Percentiles rank a stretch among this genome's conserved stretches.
phyloP scores from a whole-genome alignment of 2,329 filamentous ascomycete species.

The Tolypocladium album region DNA sequence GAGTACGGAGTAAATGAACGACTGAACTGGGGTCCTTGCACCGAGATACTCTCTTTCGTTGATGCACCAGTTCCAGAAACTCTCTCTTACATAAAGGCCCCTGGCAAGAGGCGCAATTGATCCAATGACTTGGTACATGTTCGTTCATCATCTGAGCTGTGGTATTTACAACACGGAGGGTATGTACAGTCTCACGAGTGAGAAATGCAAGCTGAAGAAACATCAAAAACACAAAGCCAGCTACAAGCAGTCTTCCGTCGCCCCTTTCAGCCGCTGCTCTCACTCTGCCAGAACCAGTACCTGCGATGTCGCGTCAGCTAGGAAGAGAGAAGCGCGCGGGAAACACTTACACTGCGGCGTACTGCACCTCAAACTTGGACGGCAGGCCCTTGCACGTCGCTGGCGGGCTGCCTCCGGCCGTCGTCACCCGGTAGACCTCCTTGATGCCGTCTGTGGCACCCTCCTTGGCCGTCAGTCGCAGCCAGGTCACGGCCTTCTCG shows the following conservation, averaged over 20 bases:
- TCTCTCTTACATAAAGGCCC: neutral
- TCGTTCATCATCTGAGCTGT: neutral
- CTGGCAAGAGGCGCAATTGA: no score
- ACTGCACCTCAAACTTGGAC: constrained; percentile 60
- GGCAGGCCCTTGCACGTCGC: constrained; percentile 57
- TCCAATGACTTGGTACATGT: no score
- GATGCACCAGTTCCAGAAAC: neutral
- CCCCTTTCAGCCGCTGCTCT: neutral
- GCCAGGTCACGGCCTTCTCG: constrained; percentile 66
- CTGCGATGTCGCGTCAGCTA: constrained; percentile 8
- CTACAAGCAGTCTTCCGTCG: neutral
- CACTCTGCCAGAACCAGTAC: constrained; percentile 27
- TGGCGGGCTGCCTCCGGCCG: constrained; percentile 70
- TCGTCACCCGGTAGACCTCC: constrained; percentile 75
- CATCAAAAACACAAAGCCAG: neutral
- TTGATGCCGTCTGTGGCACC: constrained; percentile 51
- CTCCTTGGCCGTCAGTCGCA: constrained; percentile 52
- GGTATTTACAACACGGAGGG: neutral
- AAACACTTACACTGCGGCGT: constrained; percentile 69
- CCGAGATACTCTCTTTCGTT: no score
- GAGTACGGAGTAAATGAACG: no score
- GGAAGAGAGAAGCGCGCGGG: neutral
- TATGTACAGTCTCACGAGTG: neutral
- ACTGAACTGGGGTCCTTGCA: neutral
- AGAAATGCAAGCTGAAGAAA: neutral